Percentiles rank a stretch among this genome's conserved stretches.
These are phyloP conservation scores for Pythium sp. DNA, from an alignment of 352 stramenopile species.

Conservation along the genomic window DNA sequence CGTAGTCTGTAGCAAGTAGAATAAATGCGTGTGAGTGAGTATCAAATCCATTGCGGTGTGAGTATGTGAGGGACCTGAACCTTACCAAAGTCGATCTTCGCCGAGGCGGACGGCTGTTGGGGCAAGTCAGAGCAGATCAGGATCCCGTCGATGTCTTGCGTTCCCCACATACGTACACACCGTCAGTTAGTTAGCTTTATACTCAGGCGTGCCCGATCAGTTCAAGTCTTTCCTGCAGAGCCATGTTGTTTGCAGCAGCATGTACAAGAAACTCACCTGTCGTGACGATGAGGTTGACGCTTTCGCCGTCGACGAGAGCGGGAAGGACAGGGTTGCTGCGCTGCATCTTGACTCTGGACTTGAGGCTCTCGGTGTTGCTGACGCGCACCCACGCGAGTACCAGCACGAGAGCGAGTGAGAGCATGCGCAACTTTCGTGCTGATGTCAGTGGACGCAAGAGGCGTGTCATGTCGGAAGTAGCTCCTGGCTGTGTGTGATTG, in stretches of 20 bases:
- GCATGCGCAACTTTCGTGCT: neutral
- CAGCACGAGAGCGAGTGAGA: neutral
- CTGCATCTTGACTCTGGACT: conserved; percentile 35
- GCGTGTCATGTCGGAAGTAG: neutral
- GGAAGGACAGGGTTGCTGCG: conserved; percentile 41
- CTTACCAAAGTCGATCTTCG: conserved; percentile 39
- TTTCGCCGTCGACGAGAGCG: conserved; percentile 28
- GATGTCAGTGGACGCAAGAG: neutral
- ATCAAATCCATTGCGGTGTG: too few relatives aligned
- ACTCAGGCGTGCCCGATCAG: too few relatives aligned
- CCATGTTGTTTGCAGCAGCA: neutral
- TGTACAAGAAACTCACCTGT: conserved; percentile 20
- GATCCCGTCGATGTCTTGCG: conserved; percentile 35
- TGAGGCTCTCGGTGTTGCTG: conserved; percentile 1
- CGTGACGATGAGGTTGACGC: conserved; percentile 39
- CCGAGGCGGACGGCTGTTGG: neutral
- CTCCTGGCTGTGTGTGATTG: neutral
- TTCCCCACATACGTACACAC: neutral
- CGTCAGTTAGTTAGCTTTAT: neutral
- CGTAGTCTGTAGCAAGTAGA: conserved; percentile 34
- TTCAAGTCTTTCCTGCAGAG: neutral
- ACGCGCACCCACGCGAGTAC: neutral
- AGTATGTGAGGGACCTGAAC: neutral
- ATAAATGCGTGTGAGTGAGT: too few relatives aligned
- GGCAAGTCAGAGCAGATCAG: conserved; percentile 34